phyloP scores from a whole-genome alignment of 2,329 filamentous ascomycete genomes.

The Capronia epimyces region DNA sequence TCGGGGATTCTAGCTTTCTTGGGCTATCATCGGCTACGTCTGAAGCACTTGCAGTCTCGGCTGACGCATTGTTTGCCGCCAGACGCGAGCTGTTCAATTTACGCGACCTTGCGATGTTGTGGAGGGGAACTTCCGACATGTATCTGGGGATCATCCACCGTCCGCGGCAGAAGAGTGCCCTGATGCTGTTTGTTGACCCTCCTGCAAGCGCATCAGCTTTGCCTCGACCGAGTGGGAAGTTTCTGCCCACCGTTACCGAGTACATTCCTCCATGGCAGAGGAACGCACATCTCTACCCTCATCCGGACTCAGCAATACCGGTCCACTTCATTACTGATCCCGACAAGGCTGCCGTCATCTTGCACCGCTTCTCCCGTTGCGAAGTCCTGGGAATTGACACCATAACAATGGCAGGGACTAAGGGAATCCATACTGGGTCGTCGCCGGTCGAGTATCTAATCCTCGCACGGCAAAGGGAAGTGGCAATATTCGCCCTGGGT shows the following conservation, averaged over 20 bases:
- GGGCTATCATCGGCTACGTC: background rate
- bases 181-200: background rate
- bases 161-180: background rate
- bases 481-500: slow-evolving; percentile 12
- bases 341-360: background rate
- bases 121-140: slow-evolving; percentile 3
- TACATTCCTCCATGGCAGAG: slow-evolving; percentile 3
- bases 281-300: slow-evolving; percentile 11
- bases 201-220: background rate
- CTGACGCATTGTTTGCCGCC: background rate
- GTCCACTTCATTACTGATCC: slow-evolving; percentile 7
- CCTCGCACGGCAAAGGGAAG: slow-evolving; percentile 10
- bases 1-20: background rate
- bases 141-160: slow-evolving; percentile 4
- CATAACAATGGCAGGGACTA: background rate
- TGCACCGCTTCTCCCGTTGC: slow-evolving; percentile 5
- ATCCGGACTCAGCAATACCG: slow-evolving; percentile 4
- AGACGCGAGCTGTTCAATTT: background rate
- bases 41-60: background rate
- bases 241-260: background rate
- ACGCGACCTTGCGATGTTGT: slow-evolving; percentile 1
- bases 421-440: background rate
- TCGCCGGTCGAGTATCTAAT: slow-evolving; percentile 11
- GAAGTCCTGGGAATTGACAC: slow-evolving; percentile 14
- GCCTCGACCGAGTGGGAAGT: background rate